Evolutionary conservation across 257 asterid genomes (phyloP), one percentile per base, ranked within the genome.

Genomic region (Solanum chaucha): DNA sequence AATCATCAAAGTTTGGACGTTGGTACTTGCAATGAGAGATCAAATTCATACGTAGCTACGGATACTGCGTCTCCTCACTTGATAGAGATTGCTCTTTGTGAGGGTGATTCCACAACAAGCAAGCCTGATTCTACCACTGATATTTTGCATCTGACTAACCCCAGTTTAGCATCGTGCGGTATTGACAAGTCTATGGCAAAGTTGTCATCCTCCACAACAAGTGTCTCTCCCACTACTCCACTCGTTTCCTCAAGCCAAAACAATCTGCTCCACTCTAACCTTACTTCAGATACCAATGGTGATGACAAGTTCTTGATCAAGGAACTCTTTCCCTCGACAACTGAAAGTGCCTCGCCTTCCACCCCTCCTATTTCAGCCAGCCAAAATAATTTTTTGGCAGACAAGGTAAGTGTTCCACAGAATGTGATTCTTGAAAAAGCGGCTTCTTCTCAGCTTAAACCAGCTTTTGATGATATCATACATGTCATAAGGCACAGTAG

Each of bases 401-500:
- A 92, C 32, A 89, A 87, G 68, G 93, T 88, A 20, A 85, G 77
- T 58, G 84, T 87, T 51, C 90, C 89, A 85, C 96, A 92, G 90
- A 91, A 89, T 88, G 89, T 90, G 81, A 80, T 82, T 70, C 87
- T 87, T 30, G 98, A 92, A 77, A 91, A 87, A 74, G 83, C 92
- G 26, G 64, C 90, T 28, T 61, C 74, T 41, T 59, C 87, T 71
- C 91, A 92, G 89, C 90, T 89, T 85, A 74, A 92, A 87, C 92
- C 95, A 22, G 92, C 92, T 86, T 90, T 90, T 72, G 94, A 89
- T 83, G 98, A 92, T 75, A 90, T 93, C 90, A 94, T 94, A 68
- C 98, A 92, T 20, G 97, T 92, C 88, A 90, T 94, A 75, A 90
- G 93, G 3, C 96, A 92, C 87, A 93, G 97, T 88, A 93, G 96